A percentile compares a stretch with the other conserved stretches of the same genome.
Conservation (phyloP, 2,329 filamentous ascomycete genomes). For the Cladosporium phlei region DNA sequence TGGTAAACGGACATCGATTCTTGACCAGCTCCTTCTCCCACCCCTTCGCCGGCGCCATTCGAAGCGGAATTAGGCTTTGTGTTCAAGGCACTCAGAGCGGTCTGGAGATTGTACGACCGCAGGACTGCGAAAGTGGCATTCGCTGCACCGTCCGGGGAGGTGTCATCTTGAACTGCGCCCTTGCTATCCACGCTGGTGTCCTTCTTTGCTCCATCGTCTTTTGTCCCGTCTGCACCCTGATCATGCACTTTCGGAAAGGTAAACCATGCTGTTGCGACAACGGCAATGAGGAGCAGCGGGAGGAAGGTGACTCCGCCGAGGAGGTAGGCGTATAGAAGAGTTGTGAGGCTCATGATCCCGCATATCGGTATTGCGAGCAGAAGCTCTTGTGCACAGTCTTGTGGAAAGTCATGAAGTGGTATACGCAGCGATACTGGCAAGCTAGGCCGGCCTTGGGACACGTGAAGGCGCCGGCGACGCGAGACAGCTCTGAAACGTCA, state of each 20-base stretch:
- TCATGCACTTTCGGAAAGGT: slow-evolving; percentile 43
- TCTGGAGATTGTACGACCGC: slow-evolving; percentile 28
- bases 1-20: slow-evolving; percentile 73
- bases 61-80: slow-evolving; percentile 20
- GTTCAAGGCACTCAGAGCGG: slow-evolving; percentile 26
- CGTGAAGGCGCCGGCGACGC: background rate
- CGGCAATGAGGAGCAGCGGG: slow-evolving; percentile 60
- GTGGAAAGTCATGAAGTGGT: background rate
- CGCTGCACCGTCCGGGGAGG: slow-evolving; percentile 23
- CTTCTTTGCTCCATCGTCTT: slow-evolving; percentile 11
- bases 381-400: background rate
- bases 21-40: slow-evolving; percentile 57
- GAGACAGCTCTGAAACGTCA: slow-evolving; percentile 1
- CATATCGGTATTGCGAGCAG: slow-evolving; percentile 14
- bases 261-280: slow-evolving; percentile 64
- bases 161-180: slow-evolving; percentile 12
- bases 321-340: slow-evolving; percentile 71
- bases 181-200: slow-evolving; percentile 10
- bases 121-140: slow-evolving; percentile 31
- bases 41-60: slow-evolving; percentile 13
- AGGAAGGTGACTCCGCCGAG: slow-evolving; percentile 85
- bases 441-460: background rate
- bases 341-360: slow-evolving; percentile 35
- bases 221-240: background rate
- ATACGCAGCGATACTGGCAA: background rate